A percentile compares a stretch with the other conserved stretches of the same genome.
Evolutionary conservation across 768 basidiomycete species (phyloP).

Genomic region (Scleroderma citrinum): DNA sequence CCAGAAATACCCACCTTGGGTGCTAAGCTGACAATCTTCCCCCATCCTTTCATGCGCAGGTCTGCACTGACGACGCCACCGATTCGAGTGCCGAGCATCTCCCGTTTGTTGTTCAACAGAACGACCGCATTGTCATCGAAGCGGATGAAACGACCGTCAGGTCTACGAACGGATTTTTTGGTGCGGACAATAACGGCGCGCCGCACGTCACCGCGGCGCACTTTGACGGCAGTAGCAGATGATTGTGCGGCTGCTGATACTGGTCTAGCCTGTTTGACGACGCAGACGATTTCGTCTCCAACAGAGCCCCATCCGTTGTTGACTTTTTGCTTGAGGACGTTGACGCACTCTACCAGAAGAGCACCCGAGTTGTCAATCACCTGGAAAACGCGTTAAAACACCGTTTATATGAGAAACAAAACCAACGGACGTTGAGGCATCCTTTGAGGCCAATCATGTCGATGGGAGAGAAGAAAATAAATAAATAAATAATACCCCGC

Average conservation of each 20-base stretch:
- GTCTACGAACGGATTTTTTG: slow-evolving; percentile 75
- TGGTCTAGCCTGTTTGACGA: slow-evolving; percentile 88
- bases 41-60: slow-evolving; percentile 87
- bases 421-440: slow-evolving; percentile 67
- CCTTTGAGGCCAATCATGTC: slow-evolving; percentile 93
- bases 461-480: background rate
- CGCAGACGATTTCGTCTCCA: slow-evolving; percentile 94
- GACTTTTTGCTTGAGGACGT: slow-evolving; percentile 92
- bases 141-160: slow-evolving; percentile 81
- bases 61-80: slow-evolving; percentile 92
- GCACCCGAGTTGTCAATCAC: slow-evolving; percentile 98
- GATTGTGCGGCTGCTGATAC: slow-evolving; percentile 59
- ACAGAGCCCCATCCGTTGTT: slow-evolving; percentile 91
- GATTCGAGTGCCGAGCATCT: slow-evolving; percentile 93
- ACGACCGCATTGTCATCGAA: slow-evolving; percentile 98
- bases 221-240: slow-evolving; percentile 79
- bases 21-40: slow-evolving; percentile 87
- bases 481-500: background rate
- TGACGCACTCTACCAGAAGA: slow-evolving; percentile 91
- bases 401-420: background rate
- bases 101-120: slow-evolving; percentile 89
- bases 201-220: slow-evolving; percentile 90
- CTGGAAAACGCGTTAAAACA: slow-evolving; percentile 32
- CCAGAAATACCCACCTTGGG: slow-evolving; percentile 57
- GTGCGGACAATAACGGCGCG: slow-evolving; percentile 93